Evolutionary conservation across 2,329 filamentous ascomycete genomes (phyloP).

Genomic region (Penicillium sp.): DNA sequence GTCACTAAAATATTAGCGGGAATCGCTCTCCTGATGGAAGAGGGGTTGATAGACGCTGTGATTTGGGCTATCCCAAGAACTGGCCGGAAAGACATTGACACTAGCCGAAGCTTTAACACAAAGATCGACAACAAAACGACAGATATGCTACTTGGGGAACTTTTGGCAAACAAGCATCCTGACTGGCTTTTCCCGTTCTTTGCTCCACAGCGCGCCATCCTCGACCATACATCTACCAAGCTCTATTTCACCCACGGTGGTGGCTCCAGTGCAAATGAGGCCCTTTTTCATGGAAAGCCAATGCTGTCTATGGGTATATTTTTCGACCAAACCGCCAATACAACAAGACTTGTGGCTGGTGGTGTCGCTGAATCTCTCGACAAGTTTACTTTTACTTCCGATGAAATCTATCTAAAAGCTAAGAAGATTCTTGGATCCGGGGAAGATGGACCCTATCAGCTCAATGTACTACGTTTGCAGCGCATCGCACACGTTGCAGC

Average conservation of each 20-base stretch:
- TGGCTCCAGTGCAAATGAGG: conserved; percentile 48
- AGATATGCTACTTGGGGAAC: conserved; percentile 18
- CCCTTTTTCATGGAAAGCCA: conserved; percentile 44
- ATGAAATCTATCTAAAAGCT: conserved; percentile 36
- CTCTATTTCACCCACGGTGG: conserved; percentile 51
- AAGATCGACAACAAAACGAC: neutral
- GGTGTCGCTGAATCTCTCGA: conserved; percentile 44
- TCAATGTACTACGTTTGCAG: conserved; percentile 44
- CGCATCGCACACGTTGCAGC: conserved; percentile 45
- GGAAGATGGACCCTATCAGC: conserved; percentile 31
- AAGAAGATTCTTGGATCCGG: conserved; percentile 33
- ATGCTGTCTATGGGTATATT: conserved; percentile 45
- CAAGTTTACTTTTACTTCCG: conserved; percentile 42
- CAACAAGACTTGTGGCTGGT: conserved; percentile 37
- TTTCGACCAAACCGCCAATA: conserved; percentile 50
- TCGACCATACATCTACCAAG: conserved; percentile 38
- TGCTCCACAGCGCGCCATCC: conserved; percentile 48
- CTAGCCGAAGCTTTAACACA: neutral
- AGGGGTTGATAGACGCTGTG: conserved; percentile 43
- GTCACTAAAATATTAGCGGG: conserved; percentile 39
- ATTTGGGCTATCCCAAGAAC: conserved; percentile 42
- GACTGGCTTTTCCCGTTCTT: conserved; percentile 41
- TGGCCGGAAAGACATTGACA: conserved; percentile 17
- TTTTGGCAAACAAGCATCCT: conserved; percentile 36
- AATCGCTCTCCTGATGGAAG: conserved; percentile 29